These are phyloP conservation scores for Escovopsis sp. DNA, from an alignment of 2,329 filamentous ascomycete genomes.

Conservation along the genomic window DNA sequence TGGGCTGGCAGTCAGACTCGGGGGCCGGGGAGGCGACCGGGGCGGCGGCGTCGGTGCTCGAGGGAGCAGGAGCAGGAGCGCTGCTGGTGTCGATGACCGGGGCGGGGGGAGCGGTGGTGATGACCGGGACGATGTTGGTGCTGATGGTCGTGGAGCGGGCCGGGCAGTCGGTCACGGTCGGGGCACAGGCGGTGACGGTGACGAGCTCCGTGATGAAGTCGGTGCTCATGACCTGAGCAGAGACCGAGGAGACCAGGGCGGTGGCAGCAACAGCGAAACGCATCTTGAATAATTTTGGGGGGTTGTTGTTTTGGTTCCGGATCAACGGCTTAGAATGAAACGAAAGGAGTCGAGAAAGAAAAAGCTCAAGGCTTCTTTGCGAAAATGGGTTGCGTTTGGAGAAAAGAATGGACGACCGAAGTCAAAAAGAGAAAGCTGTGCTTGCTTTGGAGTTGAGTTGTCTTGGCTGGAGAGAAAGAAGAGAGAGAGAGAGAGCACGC, in stretches of 20 bases:
- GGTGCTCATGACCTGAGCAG: conserved; percentile 24
- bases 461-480: conserved; percentile 27
- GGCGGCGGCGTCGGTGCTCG: conserved; percentile 6
- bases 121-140: conserved; percentile 26
- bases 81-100: conserved; percentile 6
- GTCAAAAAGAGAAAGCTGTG: conserved; percentile 34
- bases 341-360: conserved; percentile 13
- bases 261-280: conserved; percentile 39
- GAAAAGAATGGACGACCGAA: conserved; percentile 47
- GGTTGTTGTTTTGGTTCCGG: conserved; percentile 16
- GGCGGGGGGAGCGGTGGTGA: conserved; percentile 20
- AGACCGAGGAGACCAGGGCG: conserved; percentile 24
- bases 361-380: conserved; percentile 18
- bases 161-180: conserved; percentile 47
- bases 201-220: conserved; percentile 43
- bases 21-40: conserved; percentile 2
- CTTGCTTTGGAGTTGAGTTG: conserved; percentile 22
- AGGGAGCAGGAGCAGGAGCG: conserved; percentile 4
- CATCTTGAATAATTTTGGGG: conserved; percentile 37
- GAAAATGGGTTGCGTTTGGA: conserved; percentile 19
- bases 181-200: conserved; percentile 47
- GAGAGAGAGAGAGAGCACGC: conserved; percentile 12
- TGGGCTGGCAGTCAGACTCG: conserved; percentile 11
- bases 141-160: conserved; percentile 23
- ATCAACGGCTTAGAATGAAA: conserved; percentile 15